These are phyloP conservation scores for Flaveria floridana DNA, from an alignment of 140 eudicot genomes.

Conservation along the genomic window DNA sequence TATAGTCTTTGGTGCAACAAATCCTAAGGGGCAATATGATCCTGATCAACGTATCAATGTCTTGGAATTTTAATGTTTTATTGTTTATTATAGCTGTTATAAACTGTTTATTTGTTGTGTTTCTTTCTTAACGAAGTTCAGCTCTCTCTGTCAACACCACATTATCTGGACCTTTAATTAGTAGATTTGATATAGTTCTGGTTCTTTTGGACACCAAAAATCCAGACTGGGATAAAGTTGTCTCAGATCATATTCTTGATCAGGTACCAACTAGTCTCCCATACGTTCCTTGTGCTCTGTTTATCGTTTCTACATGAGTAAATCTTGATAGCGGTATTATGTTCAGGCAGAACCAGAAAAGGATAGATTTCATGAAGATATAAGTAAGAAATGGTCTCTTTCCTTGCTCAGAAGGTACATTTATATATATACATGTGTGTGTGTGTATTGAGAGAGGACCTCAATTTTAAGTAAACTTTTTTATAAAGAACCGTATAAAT, in stretches of 20 bases:
- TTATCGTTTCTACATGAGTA: slow-evolving; percentile 12
- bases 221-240: slow-evolving; percentile 97
- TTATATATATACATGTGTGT: neutral
- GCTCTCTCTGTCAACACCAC: slow-evolving; percentile 94
- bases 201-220: slow-evolving; percentile 91
- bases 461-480: neutral
- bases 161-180: slow-evolving; percentile 90
- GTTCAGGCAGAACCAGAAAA: slow-evolving; percentile 58
- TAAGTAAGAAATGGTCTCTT: slow-evolving; percentile 69
- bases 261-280: slow-evolving; percentile 47
- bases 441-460: neutral
- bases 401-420: slow-evolving; percentile 74
- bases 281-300: slow-evolving; percentile 14
- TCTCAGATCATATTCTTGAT: slow-evolving; percentile 91
- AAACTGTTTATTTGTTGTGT: neutral
- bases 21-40: slow-evolving; percentile 98
- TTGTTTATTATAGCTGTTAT: neutral
- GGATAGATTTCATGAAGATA: slow-evolving; percentile 53
- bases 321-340: slow-evolving; percentile 20
- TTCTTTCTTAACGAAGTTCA: slow-evolving; percentile 38
- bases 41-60: slow-evolving; percentile 77
- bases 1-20: slow-evolving; percentile 96
- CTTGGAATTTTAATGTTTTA: slow-evolving; percentile 3
- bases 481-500: neutral
- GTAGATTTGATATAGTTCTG: slow-evolving; percentile 96